Percentiles rank a stretch among this genome's conserved stretches.
These are phyloP conservation scores for Metarhizium rileyi DNA, from an alignment of 2,329 filamentous ascomycete species.

Conservation along the genomic window DNA sequence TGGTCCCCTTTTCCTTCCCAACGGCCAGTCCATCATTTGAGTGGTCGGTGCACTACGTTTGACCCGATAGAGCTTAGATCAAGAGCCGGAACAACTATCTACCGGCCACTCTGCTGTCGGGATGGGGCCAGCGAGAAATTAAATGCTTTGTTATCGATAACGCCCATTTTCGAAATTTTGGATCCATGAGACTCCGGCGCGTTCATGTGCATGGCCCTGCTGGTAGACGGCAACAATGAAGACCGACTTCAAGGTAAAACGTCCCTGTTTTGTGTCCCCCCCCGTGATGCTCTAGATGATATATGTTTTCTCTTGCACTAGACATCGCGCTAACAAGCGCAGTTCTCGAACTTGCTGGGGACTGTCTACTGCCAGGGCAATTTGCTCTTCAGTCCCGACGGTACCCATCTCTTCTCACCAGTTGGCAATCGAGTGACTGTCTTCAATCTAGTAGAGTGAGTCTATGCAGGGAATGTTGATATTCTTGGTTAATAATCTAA, in stretches of 20 bases:
- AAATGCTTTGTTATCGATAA: constrained; percentile 15
- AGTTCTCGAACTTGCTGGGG: constrained; percentile 98
- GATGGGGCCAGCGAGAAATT: constrained; percentile 16
- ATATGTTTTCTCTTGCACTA: too few species aligned
- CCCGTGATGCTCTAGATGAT: background rate
- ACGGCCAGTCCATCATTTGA: constrained; percentile 6
- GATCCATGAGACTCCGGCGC: constrained; percentile 11
- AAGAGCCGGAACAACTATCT: constrained; percentile 24
- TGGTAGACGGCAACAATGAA: constrained; percentile 61
- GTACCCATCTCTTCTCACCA: constrained; percentile 87
- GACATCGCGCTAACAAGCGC: constrained; percentile 3
- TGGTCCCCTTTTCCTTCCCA: constrained; percentile 13
- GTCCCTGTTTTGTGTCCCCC: background rate
- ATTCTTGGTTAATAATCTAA: background rate
- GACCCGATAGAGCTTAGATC: constrained; percentile 11
- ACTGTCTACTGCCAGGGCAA: constrained; percentile 99
- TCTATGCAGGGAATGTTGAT: background rate
- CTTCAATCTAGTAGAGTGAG: constrained; percentile 91
- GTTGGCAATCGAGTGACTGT: constrained; percentile 94
- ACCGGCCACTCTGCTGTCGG: constrained; percentile 14
- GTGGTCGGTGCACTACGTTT: constrained; percentile 14
- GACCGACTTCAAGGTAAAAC: constrained; percentile 88
- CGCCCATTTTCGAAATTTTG: constrained; percentile 19
- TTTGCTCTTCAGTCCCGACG: constrained; percentile 91
- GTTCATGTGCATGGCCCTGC: constrained; percentile 16